phyloP scores from a whole-genome alignment of 352 stramenopile genomes.

The Globisporangium nodosum region DNA sequence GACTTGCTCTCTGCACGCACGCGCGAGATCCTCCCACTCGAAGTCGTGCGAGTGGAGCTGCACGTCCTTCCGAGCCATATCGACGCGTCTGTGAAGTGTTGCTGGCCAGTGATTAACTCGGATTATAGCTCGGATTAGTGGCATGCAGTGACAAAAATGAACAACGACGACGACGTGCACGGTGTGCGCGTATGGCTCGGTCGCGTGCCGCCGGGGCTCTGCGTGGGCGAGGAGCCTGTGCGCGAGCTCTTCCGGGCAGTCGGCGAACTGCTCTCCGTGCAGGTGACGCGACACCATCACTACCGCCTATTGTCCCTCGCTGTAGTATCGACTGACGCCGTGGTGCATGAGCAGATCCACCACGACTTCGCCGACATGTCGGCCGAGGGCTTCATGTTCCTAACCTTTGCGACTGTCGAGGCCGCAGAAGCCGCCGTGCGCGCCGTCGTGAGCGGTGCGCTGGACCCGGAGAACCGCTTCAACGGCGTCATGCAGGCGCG shows the following conservation, averaged over 20 bases:
- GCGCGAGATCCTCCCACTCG: constrained; percentile 65
- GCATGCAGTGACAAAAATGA: background rate
- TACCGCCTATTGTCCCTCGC: background rate
- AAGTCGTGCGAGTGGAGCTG: constrained; percentile 76
- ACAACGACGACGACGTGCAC: background rate
- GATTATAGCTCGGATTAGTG: background rate
- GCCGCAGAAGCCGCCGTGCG: constrained; percentile 32
- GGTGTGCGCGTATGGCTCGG: constrained; percentile 39
- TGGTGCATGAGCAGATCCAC: constrained; percentile 30
- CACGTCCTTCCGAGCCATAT: constrained; percentile 26
- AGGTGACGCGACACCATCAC: constrained; percentile 15
- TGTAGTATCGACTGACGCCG: no score
- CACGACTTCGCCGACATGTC: constrained; percentile 63
- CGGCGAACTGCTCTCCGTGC: constrained; percentile 38
- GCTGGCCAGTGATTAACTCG: background rate
- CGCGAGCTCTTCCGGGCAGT: constrained; percentile 42
- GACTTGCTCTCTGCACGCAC: constrained; percentile 25
- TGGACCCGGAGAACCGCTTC: constrained; percentile 16
- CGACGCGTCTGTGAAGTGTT: background rate
- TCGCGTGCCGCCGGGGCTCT: constrained; percentile 48
- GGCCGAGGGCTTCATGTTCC: constrained; percentile 60
- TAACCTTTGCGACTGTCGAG: constrained; percentile 34
- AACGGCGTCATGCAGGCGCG: constrained; percentile 35
- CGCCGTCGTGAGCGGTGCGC: constrained; percentile 21
- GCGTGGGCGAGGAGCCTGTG: constrained; percentile 41